Base-by-base conservation (phyloP, 164 flowering plant genomes). In the Echeveria elegans region DNA sequence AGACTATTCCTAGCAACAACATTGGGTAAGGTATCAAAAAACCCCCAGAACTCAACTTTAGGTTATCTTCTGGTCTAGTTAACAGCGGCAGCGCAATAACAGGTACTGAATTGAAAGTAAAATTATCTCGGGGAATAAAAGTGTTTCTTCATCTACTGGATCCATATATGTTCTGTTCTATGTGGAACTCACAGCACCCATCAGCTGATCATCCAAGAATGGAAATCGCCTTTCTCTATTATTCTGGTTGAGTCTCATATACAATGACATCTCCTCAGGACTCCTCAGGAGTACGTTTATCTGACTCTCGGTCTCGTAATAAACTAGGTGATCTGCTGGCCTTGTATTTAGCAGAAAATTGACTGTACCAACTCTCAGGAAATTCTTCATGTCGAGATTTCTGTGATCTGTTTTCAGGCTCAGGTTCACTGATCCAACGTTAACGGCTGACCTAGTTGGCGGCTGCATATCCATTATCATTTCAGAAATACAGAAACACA, bases 291-390 rank as follows among this genome's bases (percentile, higher is more conserved):
- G 94, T 83, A 41, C 99, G 84, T 71, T 80, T 88, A 47, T 80
- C 87, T 32, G 80, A 69, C 66, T 88, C 96, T 65, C 72, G 67
- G 21, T 86, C 88, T 36, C 83, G 82, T 60, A 81, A 77, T 43
- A 82, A 59, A 56, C 72, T 81, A 72, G 79, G 80, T 18, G 88
- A 82, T 69, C 76, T 86, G 68, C 72, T 83, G 30, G 77, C 72
- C 75, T 75, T 87, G 73, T 86, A 83, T 69, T 81, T 87, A 68
- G 86, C 92, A 72, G 81, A 75, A 66, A 82, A 90, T 69, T 82
- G 92, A 71, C 53, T 80, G 71, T 92, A 95, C 99, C 99, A 92
- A 70, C 91, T 79, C 74, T 88, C 94, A 1, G 92, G 92, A 53
- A 95, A 77, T 38, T 82, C 94, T 41, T 86, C 93, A 36, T 63